Evolutionary conservation across 176 grass and related monocot species (phyloP).

Genomic region (Olyra latifolia): DNA sequence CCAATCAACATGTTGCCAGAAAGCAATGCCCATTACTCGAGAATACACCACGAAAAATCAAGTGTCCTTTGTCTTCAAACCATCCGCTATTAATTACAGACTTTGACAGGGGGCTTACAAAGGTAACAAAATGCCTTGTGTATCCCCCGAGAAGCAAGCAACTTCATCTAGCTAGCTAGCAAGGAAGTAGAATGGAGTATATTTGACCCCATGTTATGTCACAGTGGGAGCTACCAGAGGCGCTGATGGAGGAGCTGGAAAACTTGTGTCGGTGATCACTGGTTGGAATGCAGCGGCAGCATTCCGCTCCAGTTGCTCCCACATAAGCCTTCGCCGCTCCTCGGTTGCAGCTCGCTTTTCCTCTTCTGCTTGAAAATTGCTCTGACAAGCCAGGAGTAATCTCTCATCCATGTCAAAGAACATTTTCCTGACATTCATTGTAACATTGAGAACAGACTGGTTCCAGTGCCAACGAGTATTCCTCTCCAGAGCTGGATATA

Average conservation of each 20-base stretch:
- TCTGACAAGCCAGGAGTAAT: constrained; percentile 74
- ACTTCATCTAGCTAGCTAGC: constrained; percentile 61
- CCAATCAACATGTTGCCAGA: constrained; percentile 36
- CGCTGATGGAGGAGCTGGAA: constrained; percentile 46
- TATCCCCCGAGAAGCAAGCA: constrained; percentile 51
- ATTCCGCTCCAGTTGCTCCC: constrained; percentile 78
- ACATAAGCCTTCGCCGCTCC: constrained; percentile 70
- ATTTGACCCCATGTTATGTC: constrained; percentile 47
- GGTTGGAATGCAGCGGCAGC: constrained; percentile 43
- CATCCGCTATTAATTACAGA: constrained; percentile 69
- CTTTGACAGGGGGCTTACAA: constrained; percentile 47
- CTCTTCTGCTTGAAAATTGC: constrained; percentile 80
- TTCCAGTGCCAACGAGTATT: constrained; percentile 92
- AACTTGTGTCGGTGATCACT: constrained; percentile 38
- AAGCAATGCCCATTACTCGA: constrained; percentile 45
- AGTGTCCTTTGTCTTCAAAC: constrained; percentile 47
- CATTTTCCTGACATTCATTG: constrained; percentile 85
- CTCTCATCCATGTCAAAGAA: constrained; percentile 90
- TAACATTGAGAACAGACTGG: constrained; percentile 84
- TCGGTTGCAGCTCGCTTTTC: constrained; percentile 45
- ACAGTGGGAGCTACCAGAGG: constrained; percentile 56
- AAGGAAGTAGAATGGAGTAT: constrained; percentile 23
- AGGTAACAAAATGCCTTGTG: constrained; percentile 71
- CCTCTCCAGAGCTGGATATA: constrained; percentile 86
- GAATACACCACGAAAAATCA: constrained; percentile 53